Evolutionary conservation across 352 stramenopile genomes (phyloP), one percentile per base, ranked within the genome.

Genomic region (Aphanomyces cochlioides): DNA sequence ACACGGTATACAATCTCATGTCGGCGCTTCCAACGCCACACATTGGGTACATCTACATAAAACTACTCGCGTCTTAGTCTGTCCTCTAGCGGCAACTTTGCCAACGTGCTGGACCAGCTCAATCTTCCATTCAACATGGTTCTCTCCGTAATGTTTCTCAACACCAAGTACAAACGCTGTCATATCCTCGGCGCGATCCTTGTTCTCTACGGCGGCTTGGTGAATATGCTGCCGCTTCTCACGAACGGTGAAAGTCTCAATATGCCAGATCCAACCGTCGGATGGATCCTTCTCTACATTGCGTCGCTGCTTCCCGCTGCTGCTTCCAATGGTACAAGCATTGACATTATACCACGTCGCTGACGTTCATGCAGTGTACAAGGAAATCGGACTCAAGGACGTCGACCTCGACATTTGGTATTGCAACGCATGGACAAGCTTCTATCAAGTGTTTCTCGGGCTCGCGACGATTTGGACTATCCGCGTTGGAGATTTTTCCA

Each of bases 51-150:
- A 28, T 66, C 34, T 12, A 7, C 13, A 47, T 12, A 2, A 8
- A 1, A 17, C 50, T 1, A 12, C 7, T 58, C 17, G 7, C 36
- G 17, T 58, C 43, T n/a, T n/a, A n/a, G 43, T n/a, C 3, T 36
- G 47, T 54, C n/a, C 45, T 69, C 7, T 15, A 73, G 72, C 17
- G 67, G 67, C 4, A 72, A 73, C 15, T 59, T 75, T n/a, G 36
- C 69, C 61, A 75, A 75, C 53, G 60, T 76, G 7, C 43, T 76
- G 15, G 50, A 56, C 48, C 72, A 76, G 56, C 56, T 67, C 56
- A 70, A 73, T 41, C 39, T 76, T 40, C 72, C 72, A 10, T 64
- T 76, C 39, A 74, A 76, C 38, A 76, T 76, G 72, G 60, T 63
- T 7, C 56, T 76, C 19, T 72, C 67, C 17, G 12, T 56, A 28